phyloP scores from a whole-genome alignment of 192 early-diverging fungal species.

The Entrophospora sp. region DNA sequence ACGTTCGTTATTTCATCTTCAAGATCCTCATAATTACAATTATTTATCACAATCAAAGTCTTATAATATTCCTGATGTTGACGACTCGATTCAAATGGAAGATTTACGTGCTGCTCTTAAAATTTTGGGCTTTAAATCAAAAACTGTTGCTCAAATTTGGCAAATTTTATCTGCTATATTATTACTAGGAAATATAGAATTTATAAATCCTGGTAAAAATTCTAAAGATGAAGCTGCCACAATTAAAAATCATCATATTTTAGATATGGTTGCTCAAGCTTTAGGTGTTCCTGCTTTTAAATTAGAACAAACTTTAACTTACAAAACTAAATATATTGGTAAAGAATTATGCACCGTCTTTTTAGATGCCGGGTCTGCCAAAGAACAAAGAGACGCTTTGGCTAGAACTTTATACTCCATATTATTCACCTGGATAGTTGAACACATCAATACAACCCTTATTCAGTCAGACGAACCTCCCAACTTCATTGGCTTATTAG shows the following conservation, averaged over 20 bases:
- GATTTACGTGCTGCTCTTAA: constrained; percentile 55
- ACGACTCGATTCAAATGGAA: constrained; percentile 52
- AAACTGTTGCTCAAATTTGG: constrained; percentile 71
- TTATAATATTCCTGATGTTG: constrained; percentile 26
- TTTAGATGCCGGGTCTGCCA: constrained; percentile 68
- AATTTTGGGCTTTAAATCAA: constrained; percentile 51
- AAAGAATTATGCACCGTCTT: constrained; percentile 86
- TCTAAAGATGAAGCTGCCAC: constrained; percentile 61
- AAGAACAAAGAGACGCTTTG: constrained; percentile 72
- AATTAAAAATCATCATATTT: constrained; percentile 66
- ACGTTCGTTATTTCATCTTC: constrained; percentile 49
- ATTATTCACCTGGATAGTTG: constrained; percentile 83
- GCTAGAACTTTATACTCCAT: constrained; percentile 80
- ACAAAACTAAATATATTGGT: constrained; percentile 73
- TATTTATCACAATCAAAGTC: constrained; percentile 32
- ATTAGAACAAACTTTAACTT: constrained; percentile 55
- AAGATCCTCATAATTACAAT: constrained; percentile 48
- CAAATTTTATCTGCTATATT: constrained; percentile 81
- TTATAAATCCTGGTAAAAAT: constrained; percentile 49
- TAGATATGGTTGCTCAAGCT: constrained; percentile 65
- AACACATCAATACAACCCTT: constrained; percentile 79
- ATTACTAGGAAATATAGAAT: constrained; percentile 85
- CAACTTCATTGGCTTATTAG: constrained; percentile 81
- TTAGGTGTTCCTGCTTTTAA: constrained; percentile 68
- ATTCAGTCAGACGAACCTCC: constrained; percentile 59